Evolutionary conservation across 805 yeast genomes (phyloP).

Genomic region (Saccharomycopsis fodiens): DNA sequence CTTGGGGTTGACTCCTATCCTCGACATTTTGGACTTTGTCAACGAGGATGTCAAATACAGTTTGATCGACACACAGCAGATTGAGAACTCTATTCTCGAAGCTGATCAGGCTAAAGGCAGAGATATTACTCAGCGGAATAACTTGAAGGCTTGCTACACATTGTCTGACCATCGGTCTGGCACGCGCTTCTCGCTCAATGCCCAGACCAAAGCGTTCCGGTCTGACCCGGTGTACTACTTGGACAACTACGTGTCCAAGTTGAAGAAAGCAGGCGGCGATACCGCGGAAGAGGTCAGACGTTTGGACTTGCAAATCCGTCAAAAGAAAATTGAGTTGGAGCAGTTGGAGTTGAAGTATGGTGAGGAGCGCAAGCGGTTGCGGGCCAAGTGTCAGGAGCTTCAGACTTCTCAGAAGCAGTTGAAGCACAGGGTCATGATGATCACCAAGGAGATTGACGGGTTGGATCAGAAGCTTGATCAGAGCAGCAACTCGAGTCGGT

Average conservation of each 20-base stretch:
- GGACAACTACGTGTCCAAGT: slow-evolving; percentile 19
- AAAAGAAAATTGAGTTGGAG: slow-evolving; percentile 3
- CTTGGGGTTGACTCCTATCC: slow-evolving; percentile 38
- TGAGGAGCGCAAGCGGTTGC: neutral
- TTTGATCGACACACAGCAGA: slow-evolving; percentile 52
- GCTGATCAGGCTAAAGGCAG: slow-evolving; percentile 47
- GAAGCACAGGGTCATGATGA: neutral
- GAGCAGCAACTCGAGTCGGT: slow-evolving; percentile 21
- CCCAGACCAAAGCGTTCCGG: slow-evolving; percentile 35
- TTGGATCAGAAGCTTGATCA: slow-evolving; percentile 8
- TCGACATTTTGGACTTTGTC: slow-evolving; percentile 53
- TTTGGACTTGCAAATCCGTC: slow-evolving; percentile 2
- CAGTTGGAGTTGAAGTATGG: neutral
- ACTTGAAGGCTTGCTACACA: slow-evolving; percentile 31
- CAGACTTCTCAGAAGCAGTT: neutral
- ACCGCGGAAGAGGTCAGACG: slow-evolving; percentile 1
- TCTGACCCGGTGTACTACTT: slow-evolving; percentile 47
- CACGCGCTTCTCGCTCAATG: slow-evolving; percentile 34
- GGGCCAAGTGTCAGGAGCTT: slow-evolving; percentile 1
- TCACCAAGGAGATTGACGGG: slow-evolving; percentile 4
- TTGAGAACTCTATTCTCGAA: slow-evolving; percentile 54
- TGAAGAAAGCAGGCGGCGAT: slow-evolving; percentile 2
- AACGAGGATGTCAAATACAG: slow-evolving; percentile 50
- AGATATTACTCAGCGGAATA: slow-evolving; percentile 29
- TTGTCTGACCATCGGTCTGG: slow-evolving; percentile 37